Evolutionary conservation across 805 yeast species (phyloP), one percentile per base, ranked within the genome.

Genomic region (Metschnikowia orientalis): DNA sequence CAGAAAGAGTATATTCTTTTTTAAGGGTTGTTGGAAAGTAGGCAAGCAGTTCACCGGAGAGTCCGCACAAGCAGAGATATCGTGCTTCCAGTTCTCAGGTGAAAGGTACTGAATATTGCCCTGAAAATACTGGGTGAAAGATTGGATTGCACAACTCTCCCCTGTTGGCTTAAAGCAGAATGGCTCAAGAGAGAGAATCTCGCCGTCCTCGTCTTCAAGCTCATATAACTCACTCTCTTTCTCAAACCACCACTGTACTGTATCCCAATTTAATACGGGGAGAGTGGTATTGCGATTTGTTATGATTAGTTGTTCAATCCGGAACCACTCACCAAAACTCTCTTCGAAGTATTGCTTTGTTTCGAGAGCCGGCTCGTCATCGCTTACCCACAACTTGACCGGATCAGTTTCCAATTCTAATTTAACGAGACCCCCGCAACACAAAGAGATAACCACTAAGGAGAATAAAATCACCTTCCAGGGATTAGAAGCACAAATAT

Each of bases 21-120:
- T 81, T 41, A 90, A 63, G 0, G 97, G 97, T 54, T 88, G 97
- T 50, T 86, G 95, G 58, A 89, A 90, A 0, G 79, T 59, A 0
- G 98, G 97, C 23, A 90, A 61, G 53, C 98, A 90, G 42, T 75
- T 80, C 2, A 90, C 97, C 0, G 97, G 97, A 1, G 86, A 75
- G 12, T 71, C 65, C 0, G 92, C 70, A 53, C 98, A 90, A 3
- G 58, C 51, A 33, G 64, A 49, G 8, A 90, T 51, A 33, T 71
- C 62, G 2, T 50, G 42, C 24, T 64, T 52, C 95, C 95, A 90
- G 14, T 61, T 61, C 1, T 45, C 47, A 23, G 74, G 73, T 6
- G 73, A 68, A 4, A 81, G 54, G 23, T 62, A 57, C 11, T 47
- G 48, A 4, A 81, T 57, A 26, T 74, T 71, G 1, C 92, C 94